phyloP scores from a whole-genome alignment of 2,329 filamentous ascomycete species.

The Botrytis elliptica region DNA sequence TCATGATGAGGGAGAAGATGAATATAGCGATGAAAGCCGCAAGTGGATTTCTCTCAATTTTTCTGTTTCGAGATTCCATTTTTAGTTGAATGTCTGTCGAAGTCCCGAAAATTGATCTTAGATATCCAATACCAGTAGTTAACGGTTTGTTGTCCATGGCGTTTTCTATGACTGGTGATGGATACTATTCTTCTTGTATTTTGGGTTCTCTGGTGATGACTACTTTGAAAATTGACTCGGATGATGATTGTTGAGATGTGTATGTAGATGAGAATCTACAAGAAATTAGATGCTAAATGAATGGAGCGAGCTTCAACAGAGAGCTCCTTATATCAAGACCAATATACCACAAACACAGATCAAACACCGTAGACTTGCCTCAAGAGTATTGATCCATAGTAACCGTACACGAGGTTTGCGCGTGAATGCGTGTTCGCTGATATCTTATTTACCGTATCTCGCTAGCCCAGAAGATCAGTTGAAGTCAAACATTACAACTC shows the following conservation, averaged over 20 bases:
- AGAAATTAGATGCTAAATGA: not conserved
- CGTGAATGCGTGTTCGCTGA: not conserved
- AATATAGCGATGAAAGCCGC: not conserved
- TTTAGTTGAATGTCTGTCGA: accelerated
- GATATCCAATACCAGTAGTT: not conserved
- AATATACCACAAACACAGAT: not conserved
- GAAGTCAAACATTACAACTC: not conserved
- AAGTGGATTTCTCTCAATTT: not conserved
- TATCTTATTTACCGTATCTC: not conserved
- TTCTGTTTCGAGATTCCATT: not conserved
- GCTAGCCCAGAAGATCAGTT: not conserved
- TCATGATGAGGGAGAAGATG: not conserved
- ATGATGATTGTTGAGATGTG: not conserved
- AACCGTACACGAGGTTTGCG: not conserved
- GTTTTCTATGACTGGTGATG: not conserved
- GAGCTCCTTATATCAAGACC: not conserved
- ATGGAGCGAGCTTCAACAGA: not conserved
- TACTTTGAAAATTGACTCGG: not conserved
- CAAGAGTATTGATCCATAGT: no score
- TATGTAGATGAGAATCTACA: not conserved
- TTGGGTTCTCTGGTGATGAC: not conserved
- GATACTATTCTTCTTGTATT: not conserved
- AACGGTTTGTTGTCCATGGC: not conserved
- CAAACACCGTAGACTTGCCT: not conserved
- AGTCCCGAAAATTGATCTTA: not conserved